These are phyloP conservation scores for Metschnikowia amazonensis DNA, from an alignment of 805 yeast species.

Conservation along the genomic window DNA sequence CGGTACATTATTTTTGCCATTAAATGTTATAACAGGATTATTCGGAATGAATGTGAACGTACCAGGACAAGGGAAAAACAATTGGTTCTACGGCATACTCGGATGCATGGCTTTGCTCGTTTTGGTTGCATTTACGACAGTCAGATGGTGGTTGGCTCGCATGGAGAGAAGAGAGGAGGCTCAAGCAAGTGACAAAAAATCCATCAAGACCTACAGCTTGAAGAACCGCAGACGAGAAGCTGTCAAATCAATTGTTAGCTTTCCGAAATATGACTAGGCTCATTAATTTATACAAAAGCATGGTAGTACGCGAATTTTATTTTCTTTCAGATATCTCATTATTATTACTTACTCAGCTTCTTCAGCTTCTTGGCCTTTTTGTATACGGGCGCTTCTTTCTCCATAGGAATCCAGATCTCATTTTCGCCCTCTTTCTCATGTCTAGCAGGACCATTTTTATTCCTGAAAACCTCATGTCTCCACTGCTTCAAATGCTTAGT, in stretches of 20 bases:
- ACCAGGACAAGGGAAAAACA: slow-evolving; percentile 52
- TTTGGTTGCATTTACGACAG: slow-evolving; percentile 23
- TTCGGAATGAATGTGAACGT: slow-evolving; percentile 94
- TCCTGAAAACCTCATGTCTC: slow-evolving; percentile 78
- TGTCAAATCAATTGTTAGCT: slow-evolving; percentile 39
- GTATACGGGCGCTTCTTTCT: slow-evolving; percentile 13
- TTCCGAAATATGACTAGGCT: slow-evolving; percentile 32
- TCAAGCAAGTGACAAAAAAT: slow-evolving; percentile 15
- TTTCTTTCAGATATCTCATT: background rate
- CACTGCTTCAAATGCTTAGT: slow-evolving; percentile 80
- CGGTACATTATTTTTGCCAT: slow-evolving; percentile 87
- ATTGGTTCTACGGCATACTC: slow-evolving; percentile 57
- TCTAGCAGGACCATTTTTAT: slow-evolving; percentile 47
- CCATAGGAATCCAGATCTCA: slow-evolving; percentile 37
- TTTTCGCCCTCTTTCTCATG: slow-evolving; percentile 34
- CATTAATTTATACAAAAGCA: background rate
- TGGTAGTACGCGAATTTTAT: background rate
- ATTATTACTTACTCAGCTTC: slow-evolving; percentile 1
- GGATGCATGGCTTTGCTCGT: slow-evolving; percentile 31
- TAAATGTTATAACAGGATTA: slow-evolving; percentile 84
- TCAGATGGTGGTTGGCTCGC: slow-evolving; percentile 22
- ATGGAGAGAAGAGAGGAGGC: slow-evolving; percentile 10
- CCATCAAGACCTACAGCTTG: slow-evolving; percentile 24
- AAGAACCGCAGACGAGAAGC: slow-evolving; percentile 25
- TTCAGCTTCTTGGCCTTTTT: slow-evolving; percentile 4